phyloP scores from a whole-genome alignment of 2,329 filamentous ascomycete genomes.

The Penicillium glabrum region DNA sequence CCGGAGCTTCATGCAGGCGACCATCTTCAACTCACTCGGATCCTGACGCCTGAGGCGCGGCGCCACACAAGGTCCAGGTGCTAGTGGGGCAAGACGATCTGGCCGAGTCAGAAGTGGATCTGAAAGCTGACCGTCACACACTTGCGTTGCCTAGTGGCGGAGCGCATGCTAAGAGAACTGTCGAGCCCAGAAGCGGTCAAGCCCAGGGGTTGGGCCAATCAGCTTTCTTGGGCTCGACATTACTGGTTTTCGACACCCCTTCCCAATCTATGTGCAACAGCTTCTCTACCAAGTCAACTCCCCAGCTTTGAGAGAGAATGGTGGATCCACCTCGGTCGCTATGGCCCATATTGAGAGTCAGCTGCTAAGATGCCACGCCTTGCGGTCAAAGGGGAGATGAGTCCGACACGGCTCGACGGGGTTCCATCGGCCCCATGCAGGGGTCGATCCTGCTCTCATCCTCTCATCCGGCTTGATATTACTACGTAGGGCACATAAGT shows the following conservation, averaged over 20 bases:
- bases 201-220: slow-evolving; percentile 8
- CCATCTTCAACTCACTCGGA: slow-evolving; percentile 10
- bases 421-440: slow-evolving; percentile 11
- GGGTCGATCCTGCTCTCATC: slow-evolving; percentile 17
- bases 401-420: not conserved
- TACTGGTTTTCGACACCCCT: not conserved
- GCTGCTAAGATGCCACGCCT: not conserved
- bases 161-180: not conserved
- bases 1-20: slow-evolving; percentile 14
- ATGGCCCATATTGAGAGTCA: not conserved
- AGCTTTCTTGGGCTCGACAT: not conserved
- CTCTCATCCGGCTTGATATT: not conserved
- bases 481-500: not conserved
- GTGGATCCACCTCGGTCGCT: not conserved
- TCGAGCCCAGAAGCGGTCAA: slow-evolving; percentile 11
- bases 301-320: not conserved
- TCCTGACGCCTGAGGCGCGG: slow-evolving; percentile 17
- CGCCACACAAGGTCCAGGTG: slow-evolving; percentile 23
- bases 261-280: slow-evolving; percentile 3
- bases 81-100: slow-evolving; percentile 12
- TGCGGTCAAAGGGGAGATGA: not conserved
- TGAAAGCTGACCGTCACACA: slow-evolving; percentile 4
- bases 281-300: not conserved
- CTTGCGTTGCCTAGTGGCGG: slow-evolving; percentile 2
- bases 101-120: not conserved